Evolutionary conservation across 2,329 filamentous ascomycete species (phyloP), one percentile per base, ranked within the genome.

Genomic region (Aspergillus ustus): DNA sequence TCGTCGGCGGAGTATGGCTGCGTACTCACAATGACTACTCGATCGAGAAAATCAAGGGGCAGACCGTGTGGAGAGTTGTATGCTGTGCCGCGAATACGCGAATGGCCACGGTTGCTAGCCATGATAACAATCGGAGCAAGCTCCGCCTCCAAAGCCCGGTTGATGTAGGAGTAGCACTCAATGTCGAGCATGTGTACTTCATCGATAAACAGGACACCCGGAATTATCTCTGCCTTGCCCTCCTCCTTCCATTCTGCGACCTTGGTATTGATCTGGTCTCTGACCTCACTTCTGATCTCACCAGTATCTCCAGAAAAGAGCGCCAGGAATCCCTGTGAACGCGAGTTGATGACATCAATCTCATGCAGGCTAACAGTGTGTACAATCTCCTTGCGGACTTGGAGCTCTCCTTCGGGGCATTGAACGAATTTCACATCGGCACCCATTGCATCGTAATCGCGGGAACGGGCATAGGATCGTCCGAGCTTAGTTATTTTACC

Each of bases 111-210:
- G 82, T 99, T 99, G 84, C 91, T 96, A 58, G 95, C 95, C 95
- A 99, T 99, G 80, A 99, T 99, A 77, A 99, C 93, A 67, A 99
- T 93, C 44, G 95, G 95, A 1, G 95, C 93, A 34, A 99, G 85
- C 72, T 98, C 93, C 63, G 93, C 92, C 80, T 99, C 95, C 49
- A 99, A 84, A 0, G 95, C 95, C 56, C 95, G 91, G 83, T 99
- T 99, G 84, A 99, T 90, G 83, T 96, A 99, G 49, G 93, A 96
- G 83, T 97, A 99, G 82, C 94, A 98, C 79, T 99, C 95, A 67
- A 98, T 97, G 77, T 99, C 95, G 61, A 99, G 91, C 94, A 99
- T 98, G 83, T 99, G 95, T 5, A 99, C 94, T 81, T 99, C 95
- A 73, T 99, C 95, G 72, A 99, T 96, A 83, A 99, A 99, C 7